Percentiles rank a stretch among this genome's conserved stretches.
phyloP scores from a whole-genome alignment of 2,329 filamentous ascomycete genomes.

The Colletotrichum lini region DNA sequence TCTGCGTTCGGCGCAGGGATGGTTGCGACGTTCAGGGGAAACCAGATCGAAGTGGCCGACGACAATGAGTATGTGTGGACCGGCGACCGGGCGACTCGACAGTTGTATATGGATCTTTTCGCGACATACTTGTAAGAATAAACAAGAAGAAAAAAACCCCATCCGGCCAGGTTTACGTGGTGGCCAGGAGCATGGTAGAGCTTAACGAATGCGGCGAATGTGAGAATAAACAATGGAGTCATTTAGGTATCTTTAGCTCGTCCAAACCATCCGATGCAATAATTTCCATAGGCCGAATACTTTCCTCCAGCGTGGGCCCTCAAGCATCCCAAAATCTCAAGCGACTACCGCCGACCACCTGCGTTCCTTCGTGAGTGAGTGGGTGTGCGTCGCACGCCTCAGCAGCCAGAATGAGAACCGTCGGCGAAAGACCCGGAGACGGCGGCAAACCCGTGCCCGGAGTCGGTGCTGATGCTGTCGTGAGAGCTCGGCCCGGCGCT shows the following conservation, averaged over 20 bases:
- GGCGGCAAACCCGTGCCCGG: constrained; percentile 1
- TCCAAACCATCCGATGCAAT: neutral
- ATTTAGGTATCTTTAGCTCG: neutral
- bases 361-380: neutral
- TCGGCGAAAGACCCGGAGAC: neutral
- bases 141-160: too few relatives aligned
- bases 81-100: constrained; percentile 38
- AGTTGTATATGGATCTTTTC: constrained; percentile 47
- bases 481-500: neutral
- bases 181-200: too few relatives aligned
- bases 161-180: too few relatives aligned
- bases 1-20: constrained; percentile 46
- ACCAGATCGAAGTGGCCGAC: constrained; percentile 46
- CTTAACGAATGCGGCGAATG: neutral
- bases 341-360: neutral
- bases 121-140: constrained; percentile 39
- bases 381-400: neutral
- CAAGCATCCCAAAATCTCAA: neutral
- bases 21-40: constrained; percentile 48
- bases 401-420: neutral
- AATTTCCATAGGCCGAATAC: neutral
- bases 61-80: constrained; percentile 45
- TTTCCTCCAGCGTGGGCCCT: neutral
- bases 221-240: neutral
- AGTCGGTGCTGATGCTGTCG: neutral